Evolutionary conservation across 192 early-diverging fungal species (phyloP), one percentile per base, ranked within the genome.

Genomic region (Borealophlyctis nickersoniae): DNA sequence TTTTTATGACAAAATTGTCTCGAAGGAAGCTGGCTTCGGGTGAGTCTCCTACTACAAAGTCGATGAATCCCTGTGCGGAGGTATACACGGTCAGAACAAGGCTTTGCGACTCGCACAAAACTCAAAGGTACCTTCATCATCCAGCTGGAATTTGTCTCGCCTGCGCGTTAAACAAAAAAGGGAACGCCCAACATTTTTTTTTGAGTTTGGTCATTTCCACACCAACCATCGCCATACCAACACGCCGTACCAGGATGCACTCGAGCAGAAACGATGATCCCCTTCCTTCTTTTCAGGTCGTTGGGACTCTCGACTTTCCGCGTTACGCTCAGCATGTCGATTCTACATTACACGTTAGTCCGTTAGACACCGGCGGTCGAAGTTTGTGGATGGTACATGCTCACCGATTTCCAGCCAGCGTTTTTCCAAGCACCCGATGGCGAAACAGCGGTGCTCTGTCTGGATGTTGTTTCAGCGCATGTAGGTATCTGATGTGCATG

Each of bases 81-180:
- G n/a, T n/a, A n/a, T n/a, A n/a, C n/a, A n/a, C n/a, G n/a, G n/a
- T n/a, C n/a, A n/a, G n/a, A n/a, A n/a, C n/a, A n/a, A n/a, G n/a
- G n/a, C n/a, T n/a, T n/a, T n/a, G n/a, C n/a, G n/a, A n/a, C n/a
- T n/a, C n/a, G n/a, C n/a, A n/a, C n/a, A n/a, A n/a, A n/a, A n/a
- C n/a, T n/a, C n/a, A n/a, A n/a, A n/a, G n/a, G n/a, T n/a, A n/a
- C n/a, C 36, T 69, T 52, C 67, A 73, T 72, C 67, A 77, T 70
- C 60, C 62, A 77, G 32, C 62, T 65, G 24, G 71, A 57, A 48
- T 77, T 77, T 19, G 72, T 74, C 61, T 74, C 71, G 24, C 76
- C 76, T n/a, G n/a, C n/a, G n/a, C n/a, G n/a, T n/a, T n/a, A n/a
- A n/a, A n/a, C n/a, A n/a, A n/a, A n/a, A n/a, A n/a, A n/a, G n/a